Conservation (phyloP, 768 basidiomycete genomes). For the Phylloporus scabripes region DNA sequence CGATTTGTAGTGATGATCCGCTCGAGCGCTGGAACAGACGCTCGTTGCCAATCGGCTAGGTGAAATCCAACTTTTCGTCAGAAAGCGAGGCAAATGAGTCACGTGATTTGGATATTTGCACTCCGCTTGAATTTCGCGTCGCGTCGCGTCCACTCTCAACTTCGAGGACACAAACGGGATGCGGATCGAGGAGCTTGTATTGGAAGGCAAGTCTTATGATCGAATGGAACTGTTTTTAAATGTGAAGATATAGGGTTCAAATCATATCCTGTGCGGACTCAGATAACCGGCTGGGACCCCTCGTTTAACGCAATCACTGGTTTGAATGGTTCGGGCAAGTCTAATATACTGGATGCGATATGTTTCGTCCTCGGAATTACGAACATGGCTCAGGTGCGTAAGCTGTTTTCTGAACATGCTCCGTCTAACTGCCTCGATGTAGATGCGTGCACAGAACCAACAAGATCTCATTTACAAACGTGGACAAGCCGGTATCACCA, state of each 20-base stretch:
- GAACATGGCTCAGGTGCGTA: conserved; percentile 82
- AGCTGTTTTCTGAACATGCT: not conserved
- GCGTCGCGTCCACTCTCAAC: conserved; percentile 24
- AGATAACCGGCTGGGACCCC: conserved; percentile 94
- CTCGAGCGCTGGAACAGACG: conserved; percentile 16
- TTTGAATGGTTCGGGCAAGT: conserved; percentile 94
- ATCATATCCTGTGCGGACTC: conserved; percentile 93
- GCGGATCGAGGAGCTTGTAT: conserved; percentile 92
- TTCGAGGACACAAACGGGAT: conserved; percentile 40
- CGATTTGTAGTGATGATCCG: not conserved
- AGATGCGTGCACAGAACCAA: conserved; percentile 95
- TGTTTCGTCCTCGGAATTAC: conserved; percentile 98
- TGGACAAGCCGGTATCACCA: conserved; percentile 93
- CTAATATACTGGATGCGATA: conserved; percentile 98
- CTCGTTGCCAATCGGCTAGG: not conserved
- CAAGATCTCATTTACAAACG: conserved; percentile 99
- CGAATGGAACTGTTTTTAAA: not conserved
- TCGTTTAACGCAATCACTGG: conserved; percentile 99
- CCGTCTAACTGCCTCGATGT: not conserved
- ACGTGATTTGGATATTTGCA: conserved; percentile 17
- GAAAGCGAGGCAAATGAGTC: not conserved
- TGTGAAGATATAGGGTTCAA: conserved; percentile 70
- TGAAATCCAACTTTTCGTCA: not conserved
- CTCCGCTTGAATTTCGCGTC: conserved; percentile 31
- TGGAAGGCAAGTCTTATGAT: conserved; percentile 58